Percentiles rank a stretch among this genome's conserved stretches.
phyloP scores from a whole-genome alignment of 2,329 filamentous ascomycete genomes.

The Colletotrichum siamense region DNA sequence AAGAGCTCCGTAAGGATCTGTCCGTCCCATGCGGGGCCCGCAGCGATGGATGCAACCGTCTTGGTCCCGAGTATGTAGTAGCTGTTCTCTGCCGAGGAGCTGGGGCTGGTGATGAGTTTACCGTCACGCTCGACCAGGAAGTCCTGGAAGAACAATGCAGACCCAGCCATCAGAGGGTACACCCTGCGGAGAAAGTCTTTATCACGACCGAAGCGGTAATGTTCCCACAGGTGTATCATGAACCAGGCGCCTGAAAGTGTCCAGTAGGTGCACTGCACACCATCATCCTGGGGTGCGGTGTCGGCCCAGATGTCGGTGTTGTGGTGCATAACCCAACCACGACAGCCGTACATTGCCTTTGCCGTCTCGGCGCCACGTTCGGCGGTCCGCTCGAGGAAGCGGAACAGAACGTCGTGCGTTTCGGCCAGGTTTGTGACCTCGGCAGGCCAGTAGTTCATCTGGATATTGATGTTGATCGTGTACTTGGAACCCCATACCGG shows the following conservation, averaged over 20 bases:
- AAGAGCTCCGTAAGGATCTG: not conserved
- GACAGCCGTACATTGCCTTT: constrained; percentile 39
- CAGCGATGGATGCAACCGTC: not conserved
- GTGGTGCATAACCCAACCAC: constrained; percentile 40
- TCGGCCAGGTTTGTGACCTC: not conserved
- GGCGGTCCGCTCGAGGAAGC: constrained; percentile 42
- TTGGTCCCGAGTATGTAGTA: not conserved
- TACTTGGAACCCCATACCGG: constrained; percentile 54
- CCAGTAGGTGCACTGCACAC: not conserved
- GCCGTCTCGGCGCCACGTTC: constrained; percentile 36
- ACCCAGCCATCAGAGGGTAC: not conserved
- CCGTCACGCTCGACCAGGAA: not conserved
- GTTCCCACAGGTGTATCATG: not conserved
- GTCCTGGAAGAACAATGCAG: not conserved
- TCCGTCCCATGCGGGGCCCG: not conserved
- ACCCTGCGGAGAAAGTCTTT: not conserved
- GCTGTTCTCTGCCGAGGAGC: not conserved
- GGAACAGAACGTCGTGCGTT: constrained; percentile 40
- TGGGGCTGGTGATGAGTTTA: not conserved
- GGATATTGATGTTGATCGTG: constrained; percentile 57
- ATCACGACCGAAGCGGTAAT: not conserved
- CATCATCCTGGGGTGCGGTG: constrained; percentile 20
- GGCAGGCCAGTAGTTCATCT: constrained; percentile 50
- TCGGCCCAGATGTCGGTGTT: constrained; percentile 43
- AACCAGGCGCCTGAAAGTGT: not conserved